A percentile compares a stretch with the other conserved stretches of the same genome.
phyloP scores from a whole-genome alignment of 2,329 filamentous ascomycete species.

The Trichoderma lentiforme region DNA sequence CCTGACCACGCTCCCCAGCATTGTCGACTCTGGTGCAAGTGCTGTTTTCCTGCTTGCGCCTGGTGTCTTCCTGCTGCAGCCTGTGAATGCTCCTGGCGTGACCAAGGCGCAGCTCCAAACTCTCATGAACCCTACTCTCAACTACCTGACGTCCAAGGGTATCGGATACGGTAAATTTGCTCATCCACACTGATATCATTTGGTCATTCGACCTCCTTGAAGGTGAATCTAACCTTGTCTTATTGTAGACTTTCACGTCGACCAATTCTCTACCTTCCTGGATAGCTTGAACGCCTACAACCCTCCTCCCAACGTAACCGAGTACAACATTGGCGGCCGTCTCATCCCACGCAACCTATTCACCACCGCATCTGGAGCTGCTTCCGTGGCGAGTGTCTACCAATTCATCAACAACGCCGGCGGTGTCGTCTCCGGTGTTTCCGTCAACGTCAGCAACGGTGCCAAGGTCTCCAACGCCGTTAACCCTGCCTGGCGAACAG shows the following conservation, averaged over 20 bases:
- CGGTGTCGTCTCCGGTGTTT: not conserved
- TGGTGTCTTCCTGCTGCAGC: not conserved
- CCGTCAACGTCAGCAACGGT: not conserved
- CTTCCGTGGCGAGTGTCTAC: not conserved
- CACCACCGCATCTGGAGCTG: not conserved
- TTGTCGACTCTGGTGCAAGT: not conserved
- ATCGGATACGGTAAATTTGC: not conserved
- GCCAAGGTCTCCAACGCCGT: not conserved
- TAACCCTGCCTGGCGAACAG: not conserved
- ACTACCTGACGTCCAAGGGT: not conserved
- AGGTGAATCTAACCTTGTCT: not conserved
- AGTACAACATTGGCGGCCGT: conserved; percentile 1
- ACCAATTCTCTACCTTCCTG: not conserved
- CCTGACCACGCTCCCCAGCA: not conserved
- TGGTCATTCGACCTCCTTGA: fast-evolving
- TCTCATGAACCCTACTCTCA: not conserved
- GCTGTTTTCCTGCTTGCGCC: not conserved
- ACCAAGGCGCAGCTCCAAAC: not conserved
- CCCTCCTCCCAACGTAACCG: not conserved
- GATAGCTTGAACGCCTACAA: not conserved
- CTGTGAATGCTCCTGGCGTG: not conserved
- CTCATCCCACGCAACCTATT: not conserved
- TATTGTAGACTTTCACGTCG: not conserved
- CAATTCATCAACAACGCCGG: not conserved
- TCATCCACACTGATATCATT: not conserved